phyloP scores from a whole-genome alignment of 2,329 filamentous ascomycete species.

The Fusarium nisikadoi region DNA sequence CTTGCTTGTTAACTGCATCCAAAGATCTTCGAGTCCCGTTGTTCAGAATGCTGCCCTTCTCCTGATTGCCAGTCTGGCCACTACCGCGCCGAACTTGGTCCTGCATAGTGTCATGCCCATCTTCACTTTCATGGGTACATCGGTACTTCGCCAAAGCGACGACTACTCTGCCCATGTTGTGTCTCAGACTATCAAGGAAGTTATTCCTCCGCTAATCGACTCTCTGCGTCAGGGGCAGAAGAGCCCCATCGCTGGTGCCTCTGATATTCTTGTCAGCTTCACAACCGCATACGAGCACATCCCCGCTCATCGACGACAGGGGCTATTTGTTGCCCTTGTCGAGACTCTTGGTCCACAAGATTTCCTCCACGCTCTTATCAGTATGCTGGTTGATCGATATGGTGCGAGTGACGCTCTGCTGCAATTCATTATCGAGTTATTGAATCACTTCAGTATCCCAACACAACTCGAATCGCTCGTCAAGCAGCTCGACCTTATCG shows the following conservation, averaged over 20 bases:
- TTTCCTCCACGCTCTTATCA: conserved; percentile 86
- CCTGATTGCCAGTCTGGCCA: conserved; percentile 86
- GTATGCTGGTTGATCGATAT: conserved; percentile 92
- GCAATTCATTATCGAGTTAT: conserved; percentile 79
- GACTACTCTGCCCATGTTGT: conserved; percentile 98
- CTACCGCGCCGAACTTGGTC: conserved; percentile 88
- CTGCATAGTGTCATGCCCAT: conserved; percentile 99
- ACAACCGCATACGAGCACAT: conserved; percentile 97
- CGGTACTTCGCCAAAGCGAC: conserved; percentile 89
- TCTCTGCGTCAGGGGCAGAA: conserved; percentile 85
- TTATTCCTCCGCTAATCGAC: conserved; percentile 89
- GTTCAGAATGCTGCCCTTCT: conserved; percentile 93
- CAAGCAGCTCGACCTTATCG: conserved; percentile 79
- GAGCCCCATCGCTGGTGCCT: conserved; percentile 80
- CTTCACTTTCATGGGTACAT: conserved; percentile 97
- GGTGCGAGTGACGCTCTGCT: conserved; percentile 78
- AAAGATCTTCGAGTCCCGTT: conserved; percentile 89
- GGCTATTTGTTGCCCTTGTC: conserved; percentile 85
- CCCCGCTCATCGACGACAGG: conserved; percentile 83
- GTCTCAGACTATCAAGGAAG: conserved; percentile 91
- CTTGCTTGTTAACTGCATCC: conserved; percentile 91
- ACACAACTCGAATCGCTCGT: conserved; percentile 82
- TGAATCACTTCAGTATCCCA: conserved; percentile 76
- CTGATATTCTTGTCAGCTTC: conserved; percentile 93
- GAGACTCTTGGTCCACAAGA: conserved; percentile 87